A percentile compares a stretch with the other conserved stretches of the same genome.
Evolutionary conservation across 768 basidiomycete genomes (phyloP).

Genomic region (Lenzites betulinus): DNA sequence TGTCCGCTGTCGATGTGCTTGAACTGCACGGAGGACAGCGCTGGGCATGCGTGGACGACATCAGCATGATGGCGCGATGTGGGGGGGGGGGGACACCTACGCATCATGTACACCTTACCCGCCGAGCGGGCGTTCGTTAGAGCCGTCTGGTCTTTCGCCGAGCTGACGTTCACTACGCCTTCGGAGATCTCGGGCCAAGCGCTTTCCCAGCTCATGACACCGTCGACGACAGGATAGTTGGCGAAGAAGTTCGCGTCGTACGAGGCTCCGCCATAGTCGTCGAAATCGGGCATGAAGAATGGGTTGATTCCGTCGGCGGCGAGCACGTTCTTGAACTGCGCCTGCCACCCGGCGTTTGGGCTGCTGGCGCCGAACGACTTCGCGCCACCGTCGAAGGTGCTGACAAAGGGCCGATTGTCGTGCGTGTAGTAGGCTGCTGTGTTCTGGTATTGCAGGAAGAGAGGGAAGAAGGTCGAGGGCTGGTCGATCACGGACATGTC

Average conservation of each 20-base stretch:
- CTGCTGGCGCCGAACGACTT: constrained; percentile 56
- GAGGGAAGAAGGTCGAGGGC: constrained; percentile 5
- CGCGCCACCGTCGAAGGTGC: constrained; percentile 63
- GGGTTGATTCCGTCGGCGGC: constrained; percentile 56
- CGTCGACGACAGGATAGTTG: constrained; percentile 10
- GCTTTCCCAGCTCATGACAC: constrained; percentile 4
- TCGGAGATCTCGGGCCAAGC: constrained; percentile 37
- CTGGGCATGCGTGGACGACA: neutral
- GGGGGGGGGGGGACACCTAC: too few species aligned
- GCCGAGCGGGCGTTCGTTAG: constrained; percentile 1
- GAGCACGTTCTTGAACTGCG: constrained; percentile 33
- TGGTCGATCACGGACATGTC: constrained; percentile 57
- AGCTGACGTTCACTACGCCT: constrained; percentile 54
- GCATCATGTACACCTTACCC: constrained; percentile 14
- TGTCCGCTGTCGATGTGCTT: neutral
- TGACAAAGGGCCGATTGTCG: constrained; percentile 54
- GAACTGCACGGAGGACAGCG: neutral
- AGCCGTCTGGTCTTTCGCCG: neutral
- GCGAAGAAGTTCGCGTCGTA: constrained; percentile 10
- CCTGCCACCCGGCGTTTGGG: constrained; percentile 49
- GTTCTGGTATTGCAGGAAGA: constrained; percentile 39
- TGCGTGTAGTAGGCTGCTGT: constrained; percentile 41
- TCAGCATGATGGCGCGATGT: neutral
- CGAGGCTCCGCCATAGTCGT: constrained; percentile 37
- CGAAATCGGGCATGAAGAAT: constrained; percentile 59